Conservation (phyloP, 805 yeast genomes). For the Saturnispora zaruensis region DNA sequence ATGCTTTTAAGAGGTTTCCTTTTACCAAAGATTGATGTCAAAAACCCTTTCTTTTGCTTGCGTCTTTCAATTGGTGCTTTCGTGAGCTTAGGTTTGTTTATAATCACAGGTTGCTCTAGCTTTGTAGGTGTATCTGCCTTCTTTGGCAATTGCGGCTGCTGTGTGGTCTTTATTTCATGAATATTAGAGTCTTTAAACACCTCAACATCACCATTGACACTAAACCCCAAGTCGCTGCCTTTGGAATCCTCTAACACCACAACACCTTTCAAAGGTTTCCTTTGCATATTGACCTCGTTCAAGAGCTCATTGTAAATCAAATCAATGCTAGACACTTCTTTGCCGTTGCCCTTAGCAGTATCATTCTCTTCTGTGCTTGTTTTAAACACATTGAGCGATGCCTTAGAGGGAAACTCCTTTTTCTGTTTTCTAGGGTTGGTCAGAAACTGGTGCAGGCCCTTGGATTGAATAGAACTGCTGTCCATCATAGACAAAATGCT, state of each 20-base stretch:
- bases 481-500: constrained; percentile 30
- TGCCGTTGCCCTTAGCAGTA: neutral
- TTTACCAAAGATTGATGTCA: constrained; percentile 5
- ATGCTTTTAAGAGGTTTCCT: neutral
- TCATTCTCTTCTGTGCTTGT: neutral
- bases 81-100: neutral
- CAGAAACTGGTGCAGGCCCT: neutral
- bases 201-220: constrained; percentile 41
- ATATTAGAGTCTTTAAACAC: constrained; percentile 41
- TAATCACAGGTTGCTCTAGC: constrained; percentile 13
- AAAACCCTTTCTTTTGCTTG: neutral
- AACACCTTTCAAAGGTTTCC: constrained; percentile 29
- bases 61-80: neutral
- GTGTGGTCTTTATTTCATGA: constrained; percentile 43
- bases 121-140: constrained; percentile 53
- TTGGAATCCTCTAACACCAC: constrained; percentile 16
- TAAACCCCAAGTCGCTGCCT: constrained; percentile 32
- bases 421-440: constrained; percentile 9
- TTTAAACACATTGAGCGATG: constrained; percentile 25
- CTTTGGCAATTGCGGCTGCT: constrained; percentile 20
- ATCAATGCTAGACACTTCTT: constrained; percentile 16
- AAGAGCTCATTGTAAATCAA: constrained; percentile 22
- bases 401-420: constrained; percentile 21
- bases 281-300: constrained; percentile 21
- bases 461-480: neutral